Conservation (phyloP, 441 rosid genomes). For the Erysimum pusillum region DNA sequence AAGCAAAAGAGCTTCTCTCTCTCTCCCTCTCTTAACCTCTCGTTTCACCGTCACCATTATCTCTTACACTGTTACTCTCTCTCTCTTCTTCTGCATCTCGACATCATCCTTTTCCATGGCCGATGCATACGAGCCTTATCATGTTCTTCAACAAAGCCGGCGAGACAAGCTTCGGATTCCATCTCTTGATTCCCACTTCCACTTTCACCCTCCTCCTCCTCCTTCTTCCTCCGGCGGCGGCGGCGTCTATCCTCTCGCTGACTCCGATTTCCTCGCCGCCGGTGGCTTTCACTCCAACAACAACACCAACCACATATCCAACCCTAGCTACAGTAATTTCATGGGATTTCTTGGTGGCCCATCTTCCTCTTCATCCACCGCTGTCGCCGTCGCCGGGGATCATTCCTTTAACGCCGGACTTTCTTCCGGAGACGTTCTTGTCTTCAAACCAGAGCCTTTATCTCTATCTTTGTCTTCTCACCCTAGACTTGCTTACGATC, state of each 20-base stretch:
- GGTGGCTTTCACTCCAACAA: conserved; percentile 67
- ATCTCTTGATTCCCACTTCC: conserved; percentile 48
- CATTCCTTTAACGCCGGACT: conserved; percentile 52
- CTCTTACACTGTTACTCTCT: conserved; percentile 59
- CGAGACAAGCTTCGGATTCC: conserved; percentile 73
- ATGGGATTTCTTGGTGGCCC: conserved; percentile 50
- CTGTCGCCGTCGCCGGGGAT: conserved; percentile 44
- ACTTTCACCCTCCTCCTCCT: conserved; percentile 49
- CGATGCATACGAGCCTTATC: conserved; percentile 76
- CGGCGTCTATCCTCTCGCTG: conserved; percentile 53
- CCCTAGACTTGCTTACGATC: conserved; percentile 50
- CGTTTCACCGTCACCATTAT: conserved; percentile 64
- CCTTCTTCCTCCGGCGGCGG: conserved; percentile 55
- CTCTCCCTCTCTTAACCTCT: conserved; percentile 55
- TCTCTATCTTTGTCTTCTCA: conserved; percentile 81
- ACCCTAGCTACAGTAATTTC: conserved; percentile 52
- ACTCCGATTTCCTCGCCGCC: conserved; percentile 59
- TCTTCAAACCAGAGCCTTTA: conserved; percentile 65
- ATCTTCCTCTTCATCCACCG: conserved; percentile 45
- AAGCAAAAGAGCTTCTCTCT: conserved; percentile 45
- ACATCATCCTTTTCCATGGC: conserved; percentile 53
- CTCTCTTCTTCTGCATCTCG: conserved; percentile 35
- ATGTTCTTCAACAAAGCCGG: conserved; percentile 80
- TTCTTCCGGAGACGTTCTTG: conserved; percentile 48
- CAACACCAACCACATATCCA: conserved; percentile 50